phyloP scores from a whole-genome alignment of 305 asterid species.

The Solanum hybrid region DNA sequence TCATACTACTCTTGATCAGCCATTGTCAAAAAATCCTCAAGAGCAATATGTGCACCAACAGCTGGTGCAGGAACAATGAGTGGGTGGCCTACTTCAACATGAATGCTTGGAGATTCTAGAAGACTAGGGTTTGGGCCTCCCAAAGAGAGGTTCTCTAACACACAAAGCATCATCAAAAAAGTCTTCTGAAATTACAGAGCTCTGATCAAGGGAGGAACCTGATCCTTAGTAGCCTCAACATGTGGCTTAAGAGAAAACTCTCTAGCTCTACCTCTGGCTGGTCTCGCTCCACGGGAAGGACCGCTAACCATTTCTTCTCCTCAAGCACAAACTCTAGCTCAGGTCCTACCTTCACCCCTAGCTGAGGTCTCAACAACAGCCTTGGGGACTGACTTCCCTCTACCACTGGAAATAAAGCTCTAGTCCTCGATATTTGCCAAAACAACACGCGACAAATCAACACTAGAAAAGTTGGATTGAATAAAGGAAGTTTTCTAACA shows the following conservation, averaged over 20 bases:
- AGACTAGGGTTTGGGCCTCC: no score
- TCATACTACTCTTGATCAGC: no score
- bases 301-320: no score
- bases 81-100: no score
- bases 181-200: neutral
- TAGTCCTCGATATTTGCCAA: neutral
- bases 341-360: neutral
- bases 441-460: neutral
- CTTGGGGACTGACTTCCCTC: neutral
- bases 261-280: neutral
- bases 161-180: neutral
- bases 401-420: neutral
- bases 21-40: no score
- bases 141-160: no score
- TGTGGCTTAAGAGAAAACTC: neutral
- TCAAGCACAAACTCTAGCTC: no score
- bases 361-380: neutral
- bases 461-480: no score
- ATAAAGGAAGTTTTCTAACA: neutral
- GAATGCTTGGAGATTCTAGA: no score
- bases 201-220: neutral
- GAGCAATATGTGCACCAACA: no score
- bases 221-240: neutral
- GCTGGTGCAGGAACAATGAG: no score
- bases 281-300: neutral